Percentiles rank a stretch among this genome's conserved stretches.
Conservation (phyloP, 495 filamentous ascomycete genomes). For the Hypoxylon cercidicola region DNA sequence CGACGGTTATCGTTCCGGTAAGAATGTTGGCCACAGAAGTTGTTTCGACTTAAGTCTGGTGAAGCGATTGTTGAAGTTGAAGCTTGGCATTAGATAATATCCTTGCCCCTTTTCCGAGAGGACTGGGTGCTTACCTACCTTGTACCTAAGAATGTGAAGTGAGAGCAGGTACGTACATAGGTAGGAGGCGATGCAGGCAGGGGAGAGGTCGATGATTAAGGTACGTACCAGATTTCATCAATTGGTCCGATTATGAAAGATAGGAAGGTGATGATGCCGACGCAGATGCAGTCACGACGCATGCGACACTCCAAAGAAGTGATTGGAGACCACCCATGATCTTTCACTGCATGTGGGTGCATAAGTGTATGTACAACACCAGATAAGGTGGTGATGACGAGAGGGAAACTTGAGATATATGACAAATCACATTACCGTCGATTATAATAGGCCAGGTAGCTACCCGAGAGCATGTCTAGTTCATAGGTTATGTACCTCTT, state of each 20-base stretch:
- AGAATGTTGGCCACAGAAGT: too few species aligned
- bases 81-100: neutral
- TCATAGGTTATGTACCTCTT: too few species aligned
- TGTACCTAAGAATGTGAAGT: neutral
- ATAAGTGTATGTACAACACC: too few species aligned
- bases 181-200: neutral
- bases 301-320: neutral
- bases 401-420: neutral
- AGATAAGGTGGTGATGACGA: too few species aligned
- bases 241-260: neutral
- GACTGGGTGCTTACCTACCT: neutral
- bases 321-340: too few species aligned
- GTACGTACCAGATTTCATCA: neutral
- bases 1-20: too few species aligned
- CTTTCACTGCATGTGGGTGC: too few species aligned
- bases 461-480: neutral
- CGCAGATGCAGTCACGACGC: neutral
- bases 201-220: neutral
- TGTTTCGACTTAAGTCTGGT: too few species aligned
- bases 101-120: neutral
- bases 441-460: neutral
- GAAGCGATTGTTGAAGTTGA: too few species aligned
- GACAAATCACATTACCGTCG: neutral
- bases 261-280: neutral
- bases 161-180: neutral